These are phyloP conservation scores for Erodium texanum DNA, from an alignment of 441 rosid genomes.

Conservation along the genomic window DNA sequence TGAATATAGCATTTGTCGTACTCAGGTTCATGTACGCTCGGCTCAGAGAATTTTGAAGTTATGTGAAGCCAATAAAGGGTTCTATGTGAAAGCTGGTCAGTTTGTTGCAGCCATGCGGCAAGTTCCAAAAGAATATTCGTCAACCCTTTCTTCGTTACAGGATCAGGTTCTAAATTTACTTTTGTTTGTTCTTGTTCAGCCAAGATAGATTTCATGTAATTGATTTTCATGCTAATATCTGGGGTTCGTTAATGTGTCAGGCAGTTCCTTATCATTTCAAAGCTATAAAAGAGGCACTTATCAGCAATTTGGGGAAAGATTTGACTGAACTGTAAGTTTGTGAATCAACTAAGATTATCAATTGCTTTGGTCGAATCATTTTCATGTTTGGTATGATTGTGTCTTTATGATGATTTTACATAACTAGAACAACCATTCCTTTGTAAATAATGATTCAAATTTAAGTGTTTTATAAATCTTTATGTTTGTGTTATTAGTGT, in stretches of 20 bases:
- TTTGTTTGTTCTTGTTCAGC: neutral
- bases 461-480: neutral
- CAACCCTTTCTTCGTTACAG: conserved; percentile 61
- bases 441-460: neutral
- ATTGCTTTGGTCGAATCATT: neutral
- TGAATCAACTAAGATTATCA: conserved; percentile 1
- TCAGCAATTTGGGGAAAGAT: conserved; percentile 49
- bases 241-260: conserved; percentile 26
- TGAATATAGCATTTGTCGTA: neutral
- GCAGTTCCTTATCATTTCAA: conserved; percentile 70
- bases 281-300: conserved; percentile 47
- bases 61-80: conserved; percentile 76
- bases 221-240: conserved; percentile 19
- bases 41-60: conserved; percentile 57
- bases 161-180: conserved; percentile 43
- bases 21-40: conserved; percentile 71
- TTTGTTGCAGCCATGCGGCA: conserved; percentile 70
- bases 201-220: conserved; percentile 4
- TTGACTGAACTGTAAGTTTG: conserved; percentile 48
- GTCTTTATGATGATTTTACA: neutral
- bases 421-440: conserved; percentile 1
- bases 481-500: conserved; percentile 1
- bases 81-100: conserved; percentile 90
- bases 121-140: conserved; percentile 65
- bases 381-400: neutral